These are phyloP conservation scores for Mucor mucedo DNA, from an alignment of 371 early-diverging fungal species.

Conservation along the genomic window DNA sequence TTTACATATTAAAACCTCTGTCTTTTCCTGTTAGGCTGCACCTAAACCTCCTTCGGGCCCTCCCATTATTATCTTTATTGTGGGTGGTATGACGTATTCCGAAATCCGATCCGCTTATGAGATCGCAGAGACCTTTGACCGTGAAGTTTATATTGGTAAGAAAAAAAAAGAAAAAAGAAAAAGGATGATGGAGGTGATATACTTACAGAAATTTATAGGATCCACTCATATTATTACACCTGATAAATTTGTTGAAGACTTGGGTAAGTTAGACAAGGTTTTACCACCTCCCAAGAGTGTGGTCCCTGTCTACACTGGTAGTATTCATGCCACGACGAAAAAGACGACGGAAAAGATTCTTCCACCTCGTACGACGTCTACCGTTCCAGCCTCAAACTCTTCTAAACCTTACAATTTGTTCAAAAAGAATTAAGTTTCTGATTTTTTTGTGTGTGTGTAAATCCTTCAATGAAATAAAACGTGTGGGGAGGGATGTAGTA, in stretches of 20 bases:
- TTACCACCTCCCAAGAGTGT: slow-evolving; percentile 29
- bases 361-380: slow-evolving; percentile 29
- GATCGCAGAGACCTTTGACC: slow-evolving; percentile 65
- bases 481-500: too few relatives aligned
- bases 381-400: neutral
- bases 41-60: slow-evolving; percentile 58
- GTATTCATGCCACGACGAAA: slow-evolving; percentile 19
- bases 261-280: slow-evolving; percentile 44
- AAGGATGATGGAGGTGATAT: neutral
- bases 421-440: slow-evolving; percentile 21
- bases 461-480: too few relatives aligned
- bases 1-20: neutral
- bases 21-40: slow-evolving; percentile 31
- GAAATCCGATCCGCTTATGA: slow-evolving; percentile 91
- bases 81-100: slow-evolving; percentile 92
- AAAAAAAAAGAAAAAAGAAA: slow-evolving; percentile 19
- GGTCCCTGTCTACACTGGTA: slow-evolving; percentile 46
- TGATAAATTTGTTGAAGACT: slow-evolving; percentile 70
- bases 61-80: slow-evolving; percentile 77
- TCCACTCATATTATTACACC: slow-evolving; percentile 85
- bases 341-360: neutral
- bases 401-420: slow-evolving; percentile 26
- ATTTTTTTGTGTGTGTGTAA: too few relatives aligned
- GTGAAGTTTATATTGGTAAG: slow-evolving; percentile 85
- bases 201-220: slow-evolving; percentile 41